Evolutionary conservation across 495 filamentous ascomycete species (phyloP).

Genomic region (Apodospora peruviana): DNA sequence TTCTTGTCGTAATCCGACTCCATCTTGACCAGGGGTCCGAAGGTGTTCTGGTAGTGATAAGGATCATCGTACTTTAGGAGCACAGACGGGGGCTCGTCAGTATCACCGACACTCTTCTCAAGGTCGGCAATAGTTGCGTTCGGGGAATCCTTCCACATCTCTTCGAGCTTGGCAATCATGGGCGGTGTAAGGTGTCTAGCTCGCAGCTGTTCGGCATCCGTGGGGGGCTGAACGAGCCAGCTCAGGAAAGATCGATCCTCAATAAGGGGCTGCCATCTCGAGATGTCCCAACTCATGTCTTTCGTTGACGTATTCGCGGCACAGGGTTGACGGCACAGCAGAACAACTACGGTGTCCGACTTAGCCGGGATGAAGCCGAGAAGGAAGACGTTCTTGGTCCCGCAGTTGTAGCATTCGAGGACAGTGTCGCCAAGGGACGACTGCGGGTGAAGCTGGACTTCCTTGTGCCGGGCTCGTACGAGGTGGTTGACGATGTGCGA

Average conservation of each 20-base stretch:
- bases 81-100: conserved; percentile 92
- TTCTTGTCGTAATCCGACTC: conserved; percentile 99
- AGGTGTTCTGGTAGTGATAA: conserved; percentile 98
- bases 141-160: conserved; percentile 97
- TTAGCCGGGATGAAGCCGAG: conserved; percentile 99
- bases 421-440: conserved; percentile 97
- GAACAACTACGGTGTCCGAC: conserved; percentile 94
- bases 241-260: conserved; percentile 92
- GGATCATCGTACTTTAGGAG: conserved; percentile 94
- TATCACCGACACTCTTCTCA: conserved; percentile 87
- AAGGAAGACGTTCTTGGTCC: conserved; percentile 98
- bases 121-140: conserved; percentile 85
- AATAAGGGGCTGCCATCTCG: conserved; percentile 95
- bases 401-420: conserved; percentile 98
- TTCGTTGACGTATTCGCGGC: conserved; percentile 93
- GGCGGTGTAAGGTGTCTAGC: conserved; percentile 91
- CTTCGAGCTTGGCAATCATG: conserved; percentile 94
- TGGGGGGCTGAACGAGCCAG: conserved; percentile 87
- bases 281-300: conserved; percentile 99
- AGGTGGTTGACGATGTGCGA: conserved; percentile 99
- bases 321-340: conserved; percentile 94
- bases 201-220: conserved; percentile 92
- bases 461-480: conserved; percentile 94
- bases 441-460: conserved; percentile 91
- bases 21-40: conserved; percentile 96